Base-by-base conservation (phyloP, 768 basidiomycete genomes). In the Chalciporus chontae region DNA sequence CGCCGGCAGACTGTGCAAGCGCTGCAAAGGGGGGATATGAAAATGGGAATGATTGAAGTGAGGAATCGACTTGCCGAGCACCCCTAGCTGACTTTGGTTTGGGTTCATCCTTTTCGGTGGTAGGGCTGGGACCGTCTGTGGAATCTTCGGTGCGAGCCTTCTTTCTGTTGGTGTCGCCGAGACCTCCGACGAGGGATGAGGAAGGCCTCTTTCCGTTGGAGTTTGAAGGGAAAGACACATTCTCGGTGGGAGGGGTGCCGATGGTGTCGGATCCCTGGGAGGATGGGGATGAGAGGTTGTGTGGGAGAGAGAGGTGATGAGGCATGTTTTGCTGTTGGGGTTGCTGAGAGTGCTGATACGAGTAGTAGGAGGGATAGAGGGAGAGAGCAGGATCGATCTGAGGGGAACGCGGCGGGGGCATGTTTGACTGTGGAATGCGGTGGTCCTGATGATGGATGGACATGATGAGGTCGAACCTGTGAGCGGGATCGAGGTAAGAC, bases 1-100 rank as follows among this genome's bases (percentile, higher is more conserved):
- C 91, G 85, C 18, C 93, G 81, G 66, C 93, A 95, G 10, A 94
- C 90, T 0, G 89, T 92, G 55, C 93, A 96, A 0, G 93, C 94
- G 40, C 93, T 93, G 21, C 21, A 60, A 11, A 40, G 40, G 49
- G 45, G 23, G 8, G 26, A 26, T 2, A 51, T 65, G 43, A 65
- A 45, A 48, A 31, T 7, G 49, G 37, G 14, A 21, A 40, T 29
- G 26, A 3, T 36, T 3, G 31, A 1, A 14, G n/a, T 23, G 24
- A 32, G 42, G 46, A 37, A 42, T 45, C 40, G 53, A 67, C 76
- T 49, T 51, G 90, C 90, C 90, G 77, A 43, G 90, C 88, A n/a
- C 90, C 90, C 15, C 90, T 74, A 3, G 90, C 91, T 1, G 89
- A 78, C 71, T 93, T 93, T n/a, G 83, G 75, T 65, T 91, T 91